Percentiles rank a stretch among this genome's conserved stretches.
phyloP scores from a whole-genome alignment of 202 grass and related monocot genomes.

The Elaeis oleifera region DNA sequence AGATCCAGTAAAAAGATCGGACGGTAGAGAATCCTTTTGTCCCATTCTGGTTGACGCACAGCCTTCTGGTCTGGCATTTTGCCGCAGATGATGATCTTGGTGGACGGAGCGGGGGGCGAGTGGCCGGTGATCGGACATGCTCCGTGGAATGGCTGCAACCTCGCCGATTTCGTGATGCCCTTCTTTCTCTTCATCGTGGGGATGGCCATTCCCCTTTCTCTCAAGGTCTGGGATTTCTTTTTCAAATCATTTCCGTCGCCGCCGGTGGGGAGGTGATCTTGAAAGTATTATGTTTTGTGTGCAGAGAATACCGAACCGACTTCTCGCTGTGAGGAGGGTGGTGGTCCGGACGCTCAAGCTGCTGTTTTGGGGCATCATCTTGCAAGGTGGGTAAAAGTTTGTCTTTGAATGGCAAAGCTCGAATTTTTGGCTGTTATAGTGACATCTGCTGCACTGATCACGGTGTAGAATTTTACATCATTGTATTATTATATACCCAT shows the following conservation, averaged over 20 bases:
- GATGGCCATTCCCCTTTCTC: slow-evolving; percentile 88
- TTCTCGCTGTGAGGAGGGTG: slow-evolving; percentile 52
- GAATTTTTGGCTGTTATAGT: not conserved
- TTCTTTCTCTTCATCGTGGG: slow-evolving; percentile 98
- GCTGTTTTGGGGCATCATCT: slow-evolving; percentile 82
- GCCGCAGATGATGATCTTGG: slow-evolving; percentile 88
- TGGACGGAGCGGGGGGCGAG: slow-evolving; percentile 80
- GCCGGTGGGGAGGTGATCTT: not conserved
- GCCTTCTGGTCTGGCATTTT: too few species aligned
- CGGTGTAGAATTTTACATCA: too few species aligned
- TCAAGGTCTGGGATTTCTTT: slow-evolving; percentile 40
- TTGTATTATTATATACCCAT: too few species aligned
- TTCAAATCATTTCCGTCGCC: not conserved
- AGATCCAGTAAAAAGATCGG: not conserved
- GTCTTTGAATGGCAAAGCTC: not conserved
- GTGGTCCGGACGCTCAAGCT: slow-evolving; percentile 65
- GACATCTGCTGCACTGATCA: too few species aligned
- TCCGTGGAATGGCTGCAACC: slow-evolving; percentile 90
- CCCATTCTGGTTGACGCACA: too few species aligned
- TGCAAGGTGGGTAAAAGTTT: slow-evolving; percentile 49
- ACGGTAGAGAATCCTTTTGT: not conserved
- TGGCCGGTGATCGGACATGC: slow-evolving; percentile 85
- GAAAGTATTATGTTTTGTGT: not conserved
- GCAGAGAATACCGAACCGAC: slow-evolving; percentile 66
- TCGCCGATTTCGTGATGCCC: slow-evolving; percentile 94